Evolutionary conservation across 2,329 filamentous ascomycete genomes (phyloP).

Genomic region (Lizonia empirigonia): DNA sequence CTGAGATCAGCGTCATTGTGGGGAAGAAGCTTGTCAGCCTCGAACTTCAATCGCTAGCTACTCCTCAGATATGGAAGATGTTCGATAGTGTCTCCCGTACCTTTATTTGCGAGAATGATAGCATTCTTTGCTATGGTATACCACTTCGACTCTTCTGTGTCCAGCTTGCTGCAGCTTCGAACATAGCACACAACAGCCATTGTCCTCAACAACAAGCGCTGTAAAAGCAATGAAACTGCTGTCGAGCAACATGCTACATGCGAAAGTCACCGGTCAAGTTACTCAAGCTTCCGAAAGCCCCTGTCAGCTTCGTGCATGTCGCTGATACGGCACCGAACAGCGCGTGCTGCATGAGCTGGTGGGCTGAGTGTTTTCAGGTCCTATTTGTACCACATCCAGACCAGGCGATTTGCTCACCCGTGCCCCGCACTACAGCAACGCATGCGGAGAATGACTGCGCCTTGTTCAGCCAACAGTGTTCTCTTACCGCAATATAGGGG

Average conservation of each 20-base stretch:
- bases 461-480: slow-evolving; percentile 1
- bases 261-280: slow-evolving; percentile 1
- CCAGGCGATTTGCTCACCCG: slow-evolving; percentile 12
- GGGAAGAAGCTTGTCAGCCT: slow-evolving; percentile 14
- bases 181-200: no score
- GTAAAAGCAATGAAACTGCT: slow-evolving; percentile 1
- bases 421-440: slow-evolving; percentile 12
- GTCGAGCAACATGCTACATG: background rate
- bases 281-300: slow-evolving; percentile 8
- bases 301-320: slow-evolving; percentile 13
- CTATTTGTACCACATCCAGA: slow-evolving; percentile 7
- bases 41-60: background rate
- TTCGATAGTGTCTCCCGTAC: no score
- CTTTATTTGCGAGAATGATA: no score
- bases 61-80: no score
- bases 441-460: slow-evolving; percentile 9
- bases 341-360: slow-evolving; percentile 5
- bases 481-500: background rate
- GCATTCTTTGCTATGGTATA: no score
- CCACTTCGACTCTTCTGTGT: no score
- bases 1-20: slow-evolving; percentile 23
- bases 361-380: slow-evolving; percentile 11
- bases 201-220: slow-evolving; percentile 1
- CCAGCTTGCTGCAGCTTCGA: no score
- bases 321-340: slow-evolving; percentile 12